Percentiles rank a stretch among this genome's conserved stretches.
phyloP scores from a whole-genome alignment of 2,329 filamentous ascomycete genomes.

The Hymenoscyphus repandus region DNA sequence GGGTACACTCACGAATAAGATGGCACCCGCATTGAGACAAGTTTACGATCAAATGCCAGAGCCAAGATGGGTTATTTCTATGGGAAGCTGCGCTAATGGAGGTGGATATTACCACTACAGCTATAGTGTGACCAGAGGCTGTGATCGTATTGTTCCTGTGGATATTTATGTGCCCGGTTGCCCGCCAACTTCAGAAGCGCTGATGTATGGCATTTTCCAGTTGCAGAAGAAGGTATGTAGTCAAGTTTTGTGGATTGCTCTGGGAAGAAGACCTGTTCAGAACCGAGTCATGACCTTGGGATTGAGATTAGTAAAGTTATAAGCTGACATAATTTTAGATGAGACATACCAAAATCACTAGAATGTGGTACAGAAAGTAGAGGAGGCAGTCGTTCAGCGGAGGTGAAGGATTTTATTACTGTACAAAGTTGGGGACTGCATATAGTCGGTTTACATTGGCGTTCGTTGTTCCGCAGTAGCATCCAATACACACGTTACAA shows the following conservation, averaged over 20 bases:
- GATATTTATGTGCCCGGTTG: conserved; percentile 78
- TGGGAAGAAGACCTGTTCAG: neutral
- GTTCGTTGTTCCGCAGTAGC: conserved; percentile 19
- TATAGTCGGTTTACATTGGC: conserved; percentile 22
- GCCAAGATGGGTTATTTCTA: conserved; percentile 77
- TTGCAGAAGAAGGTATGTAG: conserved; percentile 64
- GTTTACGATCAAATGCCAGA: conserved; percentile 97
- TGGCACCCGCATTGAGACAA: conserved; percentile 84
- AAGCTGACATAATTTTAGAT: conserved; percentile 15
- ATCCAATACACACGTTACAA: conserved; percentile 10
- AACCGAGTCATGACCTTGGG: too few relatives aligned
- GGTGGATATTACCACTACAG: conserved; percentile 86
- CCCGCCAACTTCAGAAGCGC: conserved; percentile 55
- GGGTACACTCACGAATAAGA: conserved; percentile 91
- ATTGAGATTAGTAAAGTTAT: neutral
- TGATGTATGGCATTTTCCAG: conserved; percentile 66
- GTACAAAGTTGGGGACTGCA: conserved; percentile 26
- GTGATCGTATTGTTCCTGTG: conserved; percentile 72
- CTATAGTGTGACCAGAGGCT: conserved; percentile 71
- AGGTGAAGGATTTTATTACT: conserved; percentile 14
- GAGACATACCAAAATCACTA: conserved; percentile 43
- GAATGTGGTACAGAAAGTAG: conserved; percentile 54
- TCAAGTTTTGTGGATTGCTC: neutral
- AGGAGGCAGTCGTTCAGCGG: neutral
- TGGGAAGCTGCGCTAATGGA: conserved; percentile 81